Evolutionary conservation across 495 filamentous ascomycete genomes (phyloP), one percentile per base, ranked within the genome.

Genomic region (Trypethelium eluteriae): DNA sequence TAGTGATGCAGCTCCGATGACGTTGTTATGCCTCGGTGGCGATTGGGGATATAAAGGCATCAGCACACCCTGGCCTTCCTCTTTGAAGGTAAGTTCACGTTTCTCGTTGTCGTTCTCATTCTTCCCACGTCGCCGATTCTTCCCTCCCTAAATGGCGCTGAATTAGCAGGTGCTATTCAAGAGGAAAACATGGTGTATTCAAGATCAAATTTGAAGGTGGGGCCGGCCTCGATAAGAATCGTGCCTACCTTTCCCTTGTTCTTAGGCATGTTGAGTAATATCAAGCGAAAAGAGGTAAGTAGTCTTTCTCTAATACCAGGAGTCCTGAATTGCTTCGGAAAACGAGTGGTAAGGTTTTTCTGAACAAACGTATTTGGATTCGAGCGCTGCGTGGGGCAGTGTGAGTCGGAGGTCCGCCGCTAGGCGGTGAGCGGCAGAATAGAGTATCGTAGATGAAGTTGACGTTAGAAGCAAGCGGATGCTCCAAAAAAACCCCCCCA

Each of bases 71-170:
- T 98, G 94, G 69, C 94, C 94, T 72, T 98, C 94, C 78, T 98
- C 94, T 80, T 97, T 97, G 87, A 98, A 98, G 68, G 90, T 90
- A 64, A 98, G 85, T 79, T 98, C 94, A 76, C 94, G 94, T 86
- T 97, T 97, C 83, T 97, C 93, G 75, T 96, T 96, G 83, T 95
- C 92, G 83, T 97, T 98, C 83, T 98, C 94, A 85, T 98, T 98
- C 91, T 98, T 98, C 80, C 94, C 94, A 80, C 94, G 88, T 82
- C 94, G 86, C 77, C 94, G 82, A 80, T 98, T 98, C 85, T 98
- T 98, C 83, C 94, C 94, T 78, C 94, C 94, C 90, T 97, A 73
- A 80, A 34, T 35, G 36, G 11, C 12, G 39, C 36, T 32, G 65
- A 18, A 63, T 70, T 56, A 65, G 71, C 67, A 66, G 3, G 36